Evolutionary conservation across 306 rosid species (phyloP).

Genomic region (Medicago ruthenica): DNA sequence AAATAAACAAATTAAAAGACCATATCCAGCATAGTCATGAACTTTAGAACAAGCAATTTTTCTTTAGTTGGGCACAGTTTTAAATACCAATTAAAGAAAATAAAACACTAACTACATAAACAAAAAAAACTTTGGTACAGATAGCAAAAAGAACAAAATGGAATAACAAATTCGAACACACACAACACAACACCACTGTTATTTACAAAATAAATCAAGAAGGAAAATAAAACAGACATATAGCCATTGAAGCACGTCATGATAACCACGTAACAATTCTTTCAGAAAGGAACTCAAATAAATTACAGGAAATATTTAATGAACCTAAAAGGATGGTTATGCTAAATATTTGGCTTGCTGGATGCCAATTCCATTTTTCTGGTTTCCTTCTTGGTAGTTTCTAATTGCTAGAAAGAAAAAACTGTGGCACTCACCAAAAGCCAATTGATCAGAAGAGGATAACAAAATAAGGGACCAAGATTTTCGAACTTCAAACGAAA

Average conservation of each 20-base stretch:
- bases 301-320: conserved; percentile 14
- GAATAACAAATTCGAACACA: conserved; percentile 1
- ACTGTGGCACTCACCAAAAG: neutral
- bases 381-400: neutral
- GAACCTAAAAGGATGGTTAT: conserved; percentile 2
- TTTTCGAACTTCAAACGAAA: neutral
- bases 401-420: neutral
- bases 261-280: neutral
- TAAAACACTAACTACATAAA: neutral
- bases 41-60: conserved; percentile 18
- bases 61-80: conserved; percentile 22
- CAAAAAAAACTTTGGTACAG: neutral
- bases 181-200: neutral
- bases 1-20: conserved; percentile 7
- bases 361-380: neutral
- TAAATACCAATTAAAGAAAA: neutral
- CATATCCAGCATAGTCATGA: conserved; percentile 22
- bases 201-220: conserved; percentile 8
- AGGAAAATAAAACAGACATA: conserved; percentile 8
- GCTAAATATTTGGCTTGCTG: neutral
- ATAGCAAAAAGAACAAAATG: conserved; percentile 14
- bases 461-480: conserved; percentile 22
- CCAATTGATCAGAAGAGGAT: neutral
- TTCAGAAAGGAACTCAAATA: conserved; percentile 4
- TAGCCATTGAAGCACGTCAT: conserved; percentile 12